These are phyloP conservation scores for Albugo laibachii DNA, from an alignment of 352 stramenopile species.

Conservation along the genomic window DNA sequence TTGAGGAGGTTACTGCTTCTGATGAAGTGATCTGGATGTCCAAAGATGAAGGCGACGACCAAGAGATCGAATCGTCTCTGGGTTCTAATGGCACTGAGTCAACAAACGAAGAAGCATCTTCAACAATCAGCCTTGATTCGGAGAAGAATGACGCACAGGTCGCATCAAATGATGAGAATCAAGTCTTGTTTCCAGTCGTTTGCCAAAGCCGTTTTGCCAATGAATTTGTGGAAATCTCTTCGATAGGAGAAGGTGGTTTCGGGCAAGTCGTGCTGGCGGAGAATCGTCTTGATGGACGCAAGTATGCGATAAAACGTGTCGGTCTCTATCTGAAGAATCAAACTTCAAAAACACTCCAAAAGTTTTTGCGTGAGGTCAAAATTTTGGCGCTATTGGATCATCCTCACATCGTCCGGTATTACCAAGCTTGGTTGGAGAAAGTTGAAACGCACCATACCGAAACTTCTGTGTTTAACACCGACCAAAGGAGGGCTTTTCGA, in stretches of 20 bases:
- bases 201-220: slow-evolving; percentile 70
- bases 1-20: too few species aligned
- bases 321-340: slow-evolving; percentile 68
- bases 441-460: slow-evolving; percentile 32
- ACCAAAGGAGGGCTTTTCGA: neutral
- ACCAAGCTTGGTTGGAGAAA: slow-evolving; percentile 81
- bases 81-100: slow-evolving; percentile 10
- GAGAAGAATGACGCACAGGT: neutral
- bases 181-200: slow-evolving; percentile 69
- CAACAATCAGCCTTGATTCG: neutral
- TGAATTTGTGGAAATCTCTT: slow-evolving; percentile 65
- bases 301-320: slow-evolving; percentile 86
- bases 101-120: slow-evolving; percentile 4
- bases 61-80: neutral
- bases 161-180: slow-evolving; percentile 14
- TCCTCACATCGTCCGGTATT: slow-evolving; percentile 86
- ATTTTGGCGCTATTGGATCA: slow-evolving; percentile 84
- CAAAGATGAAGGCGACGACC: slow-evolving; percentile 2
- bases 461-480: slow-evolving; percentile 8
- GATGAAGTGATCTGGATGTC: too few species aligned
- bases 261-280: slow-evolving; percentile 87
- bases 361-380: slow-evolving; percentile 85
- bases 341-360: slow-evolving; percentile 82
- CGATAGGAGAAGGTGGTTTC: slow-evolving; percentile 85
- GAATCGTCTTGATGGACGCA: slow-evolving; percentile 84